Conservation (phyloP, 163 green algal genomes). For the Chlamydomonas reinhardtii region DNA sequence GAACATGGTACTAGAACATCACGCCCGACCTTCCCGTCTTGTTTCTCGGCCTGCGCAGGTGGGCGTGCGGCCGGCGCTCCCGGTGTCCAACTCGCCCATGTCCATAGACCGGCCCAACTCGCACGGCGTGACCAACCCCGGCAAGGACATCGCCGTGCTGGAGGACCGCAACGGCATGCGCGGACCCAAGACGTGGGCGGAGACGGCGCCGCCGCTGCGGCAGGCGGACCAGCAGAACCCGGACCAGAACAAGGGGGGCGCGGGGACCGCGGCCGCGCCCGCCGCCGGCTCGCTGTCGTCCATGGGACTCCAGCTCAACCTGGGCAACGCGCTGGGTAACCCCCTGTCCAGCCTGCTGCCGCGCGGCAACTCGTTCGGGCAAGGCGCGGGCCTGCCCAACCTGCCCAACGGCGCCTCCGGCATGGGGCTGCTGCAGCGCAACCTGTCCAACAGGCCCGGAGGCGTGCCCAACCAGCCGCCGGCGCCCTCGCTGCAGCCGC, state of each 20-base stretch:
- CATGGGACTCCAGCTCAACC: conserved; percentile 38
- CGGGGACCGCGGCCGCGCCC: background rate
- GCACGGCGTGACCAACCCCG: conserved; percentile 34
- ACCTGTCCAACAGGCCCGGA: background rate
- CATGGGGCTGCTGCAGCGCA: background rate
- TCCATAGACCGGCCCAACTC: conserved; percentile 44
- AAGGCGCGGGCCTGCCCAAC: background rate
- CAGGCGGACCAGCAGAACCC: conserved; percentile 32
- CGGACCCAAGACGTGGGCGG: conserved; percentile 48
- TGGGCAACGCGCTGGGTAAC: background rate
- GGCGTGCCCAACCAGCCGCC: no score
- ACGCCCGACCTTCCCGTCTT: no score
- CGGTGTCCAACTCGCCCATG: conserved; percentile 40
- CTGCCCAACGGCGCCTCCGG: background rate
- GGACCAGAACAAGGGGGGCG: conserved; percentile 12
- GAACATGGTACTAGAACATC: no score
- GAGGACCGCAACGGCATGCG: conserved; percentile 55
- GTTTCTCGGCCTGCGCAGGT: background rate
- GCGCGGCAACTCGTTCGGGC: conserved; percentile 29
- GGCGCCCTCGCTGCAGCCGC: background rate
- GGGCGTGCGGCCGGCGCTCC: conserved; percentile 46
- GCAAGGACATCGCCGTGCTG: conserved; percentile 36
- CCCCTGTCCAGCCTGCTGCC: conserved; percentile 35
- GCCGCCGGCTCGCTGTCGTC: conserved; percentile 10
- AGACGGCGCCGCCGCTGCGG: conserved; percentile 49